These are phyloP conservation scores for Chaetomiaceae sp. DNA, from an alignment of 2,329 filamentous ascomycete genomes.

Conservation along the genomic window DNA sequence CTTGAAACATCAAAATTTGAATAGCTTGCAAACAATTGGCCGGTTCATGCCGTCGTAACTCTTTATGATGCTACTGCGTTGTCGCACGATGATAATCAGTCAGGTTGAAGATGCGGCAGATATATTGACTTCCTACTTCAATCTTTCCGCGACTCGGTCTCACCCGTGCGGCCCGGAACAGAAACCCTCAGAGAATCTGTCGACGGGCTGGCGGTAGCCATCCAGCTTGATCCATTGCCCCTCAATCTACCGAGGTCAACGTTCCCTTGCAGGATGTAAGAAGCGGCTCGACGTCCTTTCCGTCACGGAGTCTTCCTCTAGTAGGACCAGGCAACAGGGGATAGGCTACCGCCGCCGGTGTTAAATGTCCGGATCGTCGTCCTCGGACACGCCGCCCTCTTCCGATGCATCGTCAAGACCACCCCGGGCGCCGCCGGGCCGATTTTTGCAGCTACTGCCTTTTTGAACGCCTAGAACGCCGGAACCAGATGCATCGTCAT, in stretches of 20 bases:
- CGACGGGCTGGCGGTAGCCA: conserved; percentile 46
- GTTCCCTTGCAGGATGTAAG: background rate
- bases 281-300: background rate
- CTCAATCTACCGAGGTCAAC: conserved; percentile 42
- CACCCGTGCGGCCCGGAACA: background rate
- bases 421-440: conserved; percentile 26
- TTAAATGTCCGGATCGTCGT: conserved; percentile 60
- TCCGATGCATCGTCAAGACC: conserved; percentile 33
- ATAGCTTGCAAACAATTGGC: too few relatives aligned
- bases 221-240: conserved; percentile 57
- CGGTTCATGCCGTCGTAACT: too few relatives aligned
- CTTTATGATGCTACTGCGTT: too few relatives aligned
- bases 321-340: conserved; percentile 61
- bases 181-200: background rate
- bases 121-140: conserved; percentile 1
- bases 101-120: background rate
- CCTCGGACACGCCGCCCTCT: conserved; percentile 52
- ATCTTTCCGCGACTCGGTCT: background rate
- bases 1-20: too few relatives aligned
- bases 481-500: conserved; percentile 34
- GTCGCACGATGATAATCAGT: background rate
- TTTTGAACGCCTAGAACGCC: conserved; percentile 51
- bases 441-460: conserved; percentile 20
- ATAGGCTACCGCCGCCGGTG: conserved; percentile 54
- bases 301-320: conserved; percentile 22